Evolutionary conservation across 768 basidiomycete species (phyloP).

Genomic region (Macrolepiota fuliginosa): DNA sequence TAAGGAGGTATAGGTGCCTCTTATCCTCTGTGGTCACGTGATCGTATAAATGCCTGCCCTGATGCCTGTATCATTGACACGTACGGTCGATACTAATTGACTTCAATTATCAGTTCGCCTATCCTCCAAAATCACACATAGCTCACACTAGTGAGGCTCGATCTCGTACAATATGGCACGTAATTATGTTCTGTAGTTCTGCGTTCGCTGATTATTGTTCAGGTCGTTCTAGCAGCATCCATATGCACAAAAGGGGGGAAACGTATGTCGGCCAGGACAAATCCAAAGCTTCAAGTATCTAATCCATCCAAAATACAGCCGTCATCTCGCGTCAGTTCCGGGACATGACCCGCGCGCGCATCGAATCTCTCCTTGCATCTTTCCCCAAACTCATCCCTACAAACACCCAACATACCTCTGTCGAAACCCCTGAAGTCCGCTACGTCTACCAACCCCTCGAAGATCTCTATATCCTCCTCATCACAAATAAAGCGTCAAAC

Average conservation of each 20-base stretch:
- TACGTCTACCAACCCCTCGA: slow-evolving; percentile 97
- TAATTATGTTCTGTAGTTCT: neutral
- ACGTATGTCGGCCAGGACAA: slow-evolving; percentile 45
- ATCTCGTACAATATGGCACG: neutral
- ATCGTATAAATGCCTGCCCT: slow-evolving; percentile 8
- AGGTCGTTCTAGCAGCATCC: slow-evolving; percentile 93
- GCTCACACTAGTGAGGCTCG: neutral
- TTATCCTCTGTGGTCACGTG: neutral
- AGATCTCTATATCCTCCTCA: slow-evolving; percentile 94
- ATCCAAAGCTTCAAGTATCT: neutral
- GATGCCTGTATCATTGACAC: slow-evolving; percentile 9
- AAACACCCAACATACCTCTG: slow-evolving; percentile 94
- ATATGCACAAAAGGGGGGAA: slow-evolving; percentile 96
- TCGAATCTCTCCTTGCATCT: slow-evolving; percentile 93
- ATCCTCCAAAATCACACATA: neutral
- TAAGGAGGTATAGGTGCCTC: no score
- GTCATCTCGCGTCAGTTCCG: slow-evolving; percentile 96
- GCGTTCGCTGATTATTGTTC: neutral
- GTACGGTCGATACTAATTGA: slow-evolving; percentile 9
- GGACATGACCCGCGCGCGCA: slow-evolving; percentile 86
- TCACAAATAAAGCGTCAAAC: slow-evolving; percentile 99
- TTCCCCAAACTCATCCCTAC: slow-evolving; percentile 97
- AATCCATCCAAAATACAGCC: slow-evolving; percentile 45
- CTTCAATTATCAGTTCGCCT: neutral
- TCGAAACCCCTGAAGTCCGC: slow-evolving; percentile 92